phyloP scores from a whole-genome alignment of 148 eudicot genomes.

The Fagopyrum tataricum region DNA sequence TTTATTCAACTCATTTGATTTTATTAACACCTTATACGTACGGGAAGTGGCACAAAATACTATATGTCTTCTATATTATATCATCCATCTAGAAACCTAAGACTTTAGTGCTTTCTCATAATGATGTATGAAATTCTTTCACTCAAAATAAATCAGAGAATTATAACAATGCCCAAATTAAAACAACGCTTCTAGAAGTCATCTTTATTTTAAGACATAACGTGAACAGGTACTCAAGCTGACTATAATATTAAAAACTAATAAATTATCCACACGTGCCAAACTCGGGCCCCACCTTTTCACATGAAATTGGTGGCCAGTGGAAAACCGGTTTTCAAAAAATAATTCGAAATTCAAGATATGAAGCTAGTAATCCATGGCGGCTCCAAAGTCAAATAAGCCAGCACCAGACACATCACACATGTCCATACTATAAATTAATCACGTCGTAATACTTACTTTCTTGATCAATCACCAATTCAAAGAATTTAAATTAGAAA shows the following conservation, averaged over 20 bases:
- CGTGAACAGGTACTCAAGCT: neutral
- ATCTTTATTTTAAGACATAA: neutral
- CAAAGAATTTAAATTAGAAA: neutral
- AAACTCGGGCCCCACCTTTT: neutral
- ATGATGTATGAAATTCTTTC: neutral
- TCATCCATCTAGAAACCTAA: conserved; percentile 8
- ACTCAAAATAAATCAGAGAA: too few relatives aligned
- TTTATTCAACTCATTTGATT: neutral
- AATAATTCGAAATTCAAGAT: neutral
- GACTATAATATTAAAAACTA: too few relatives aligned
- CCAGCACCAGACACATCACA: neutral
- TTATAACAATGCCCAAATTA: neutral
- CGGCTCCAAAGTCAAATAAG: conserved; percentile 5
- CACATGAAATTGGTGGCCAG: neutral
- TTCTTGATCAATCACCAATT: neutral
- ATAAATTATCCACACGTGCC: neutral
- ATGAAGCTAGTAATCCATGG: conserved; percentile 9
- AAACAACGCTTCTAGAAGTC: neutral
- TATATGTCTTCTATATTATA: neutral
- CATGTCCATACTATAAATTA: neutral
- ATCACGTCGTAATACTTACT: neutral
- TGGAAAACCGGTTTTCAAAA: neutral
- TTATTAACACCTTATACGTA: neutral
- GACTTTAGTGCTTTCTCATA: neutral
- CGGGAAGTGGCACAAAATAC: neutral